phyloP scores from a whole-genome alignment of 441 rosid genomes.

The Populus hybrid region DNA sequence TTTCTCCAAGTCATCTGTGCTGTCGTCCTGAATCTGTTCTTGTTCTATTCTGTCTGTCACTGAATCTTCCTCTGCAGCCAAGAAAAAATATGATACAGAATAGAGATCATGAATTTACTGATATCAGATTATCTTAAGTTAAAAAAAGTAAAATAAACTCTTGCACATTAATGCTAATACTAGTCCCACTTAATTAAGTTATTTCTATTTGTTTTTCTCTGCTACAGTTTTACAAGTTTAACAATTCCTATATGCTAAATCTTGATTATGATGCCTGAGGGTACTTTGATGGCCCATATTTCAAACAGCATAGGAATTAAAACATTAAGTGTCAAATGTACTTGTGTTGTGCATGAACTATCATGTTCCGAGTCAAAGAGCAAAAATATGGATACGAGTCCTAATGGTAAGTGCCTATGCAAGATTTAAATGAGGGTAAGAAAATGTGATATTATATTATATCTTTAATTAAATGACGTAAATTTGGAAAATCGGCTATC shows the following conservation, averaged over 20 bases:
- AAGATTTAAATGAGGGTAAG: neutral
- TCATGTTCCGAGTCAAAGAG: neutral
- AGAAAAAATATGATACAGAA: constrained; percentile 7
- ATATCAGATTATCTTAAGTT: neutral
- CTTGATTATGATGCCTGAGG: neutral
- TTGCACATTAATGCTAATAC: neutral
- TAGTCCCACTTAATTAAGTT: neutral
- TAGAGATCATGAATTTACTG: neutral
- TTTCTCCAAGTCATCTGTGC: constrained; percentile 40
- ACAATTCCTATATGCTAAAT: neutral
- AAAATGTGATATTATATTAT: constrained; percentile 8
- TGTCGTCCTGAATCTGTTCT: constrained; percentile 49
- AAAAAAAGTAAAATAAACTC: neutral
- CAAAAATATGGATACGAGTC: neutral
- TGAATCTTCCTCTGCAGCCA: constrained; percentile 65
- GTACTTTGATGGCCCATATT: neutral
- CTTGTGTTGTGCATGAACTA: neutral
- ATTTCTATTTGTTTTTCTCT: no score
- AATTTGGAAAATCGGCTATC: neutral
- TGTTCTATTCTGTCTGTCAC: constrained; percentile 53
- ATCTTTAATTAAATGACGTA: neutral
- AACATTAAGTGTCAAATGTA: neutral
- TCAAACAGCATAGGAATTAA: neutral
- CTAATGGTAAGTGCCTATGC: neutral
- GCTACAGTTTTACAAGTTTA: no score